Base-by-base conservation (phyloP, 2,329 filamentous ascomycete species). In the Fonsecaea pedrosoi region DNA sequence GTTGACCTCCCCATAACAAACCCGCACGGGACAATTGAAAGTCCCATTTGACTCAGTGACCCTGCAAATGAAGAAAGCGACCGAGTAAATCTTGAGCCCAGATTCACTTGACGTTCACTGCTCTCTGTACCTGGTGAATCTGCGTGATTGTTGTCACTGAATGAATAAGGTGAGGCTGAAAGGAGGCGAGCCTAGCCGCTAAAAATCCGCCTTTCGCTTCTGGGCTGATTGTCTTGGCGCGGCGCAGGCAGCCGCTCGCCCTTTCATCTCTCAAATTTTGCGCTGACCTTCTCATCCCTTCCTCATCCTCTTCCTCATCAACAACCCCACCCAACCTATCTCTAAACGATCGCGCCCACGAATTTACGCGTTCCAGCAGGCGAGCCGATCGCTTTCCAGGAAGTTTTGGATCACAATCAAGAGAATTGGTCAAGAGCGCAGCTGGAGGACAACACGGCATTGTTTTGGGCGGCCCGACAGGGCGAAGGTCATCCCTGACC, bases 401-500 rank as follows among this genome's bases (percentile, higher is more conserved):
- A 65, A 68, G 64, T 66, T 69, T 69, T 38, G 67, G 69, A 62
- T 66, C 62, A 61, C 58, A 66, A 55, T 60, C 21, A 56, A 30
- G 42, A 66, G 45, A 63, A 62, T 65, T 70, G 70, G 69, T 68
- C 55, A 65, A 68, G 58, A 56, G 69, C 69, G 70, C 70, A 72
- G 68, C 69, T 66, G 60, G 62, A 53, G 54, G 69, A 71, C 64
- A 63, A 54, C 45, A 61, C 42, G 45, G 42, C 53, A 42, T 68
- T 63, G 62, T 69, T 72, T 71, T 67, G 70, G 71, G 66, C 64
- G 71, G 71, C 71, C 70, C 71, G 50, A 64, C 38, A 53, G 71
- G 71, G 70, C 70, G 65, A 65, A 65, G 70, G 70, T 71, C 71
- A 66, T 64, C 65, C 53, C 64, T 70, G 71, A 69, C 70, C 71